phyloP scores from a whole-genome alignment of 805 yeast genomes.

The Wickerhamia fluorescens region DNA sequence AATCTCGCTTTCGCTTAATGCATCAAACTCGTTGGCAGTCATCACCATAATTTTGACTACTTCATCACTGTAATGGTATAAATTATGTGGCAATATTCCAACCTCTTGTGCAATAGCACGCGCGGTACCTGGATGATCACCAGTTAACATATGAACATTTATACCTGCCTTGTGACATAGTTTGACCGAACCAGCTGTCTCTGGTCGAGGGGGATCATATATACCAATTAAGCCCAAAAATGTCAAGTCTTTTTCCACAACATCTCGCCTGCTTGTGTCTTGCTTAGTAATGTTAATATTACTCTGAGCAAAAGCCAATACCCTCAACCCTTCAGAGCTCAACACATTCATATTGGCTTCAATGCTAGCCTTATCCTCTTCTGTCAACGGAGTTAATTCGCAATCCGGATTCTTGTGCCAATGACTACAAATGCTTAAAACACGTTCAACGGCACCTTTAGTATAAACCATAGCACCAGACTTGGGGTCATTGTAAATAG shows the following conservation, averaged over 20 bases:
- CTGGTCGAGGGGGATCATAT: constrained; percentile 31
- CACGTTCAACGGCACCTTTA: constrained; percentile 30
- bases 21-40: constrained; percentile 70
- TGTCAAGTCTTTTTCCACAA: constrained; percentile 15
- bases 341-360: constrained; percentile 21
- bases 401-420: constrained; percentile 14
- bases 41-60: constrained; percentile 51
- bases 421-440: constrained; percentile 16
- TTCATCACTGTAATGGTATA: constrained; percentile 26
- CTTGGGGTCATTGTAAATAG: constrained; percentile 12
- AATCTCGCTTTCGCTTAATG: constrained; percentile 50
- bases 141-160: constrained; percentile 30
- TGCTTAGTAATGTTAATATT: constrained; percentile 8
- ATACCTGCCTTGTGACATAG: constrained; percentile 28
- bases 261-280: constrained; percentile 10
- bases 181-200: constrained; percentile 20
- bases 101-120: constrained; percentile 30
- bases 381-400: constrained; percentile 12
- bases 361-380: constrained; percentile 11
- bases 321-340: constrained; percentile 25
- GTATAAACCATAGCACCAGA: constrained; percentile 9
- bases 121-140: constrained; percentile 30
- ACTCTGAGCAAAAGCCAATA: constrained; percentile 22
- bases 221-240: constrained; percentile 27
- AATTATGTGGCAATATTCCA: constrained; percentile 35